Conservation (phyloP, 2,329 filamentous ascomycete species). For the Penicillium sp. region DNA sequence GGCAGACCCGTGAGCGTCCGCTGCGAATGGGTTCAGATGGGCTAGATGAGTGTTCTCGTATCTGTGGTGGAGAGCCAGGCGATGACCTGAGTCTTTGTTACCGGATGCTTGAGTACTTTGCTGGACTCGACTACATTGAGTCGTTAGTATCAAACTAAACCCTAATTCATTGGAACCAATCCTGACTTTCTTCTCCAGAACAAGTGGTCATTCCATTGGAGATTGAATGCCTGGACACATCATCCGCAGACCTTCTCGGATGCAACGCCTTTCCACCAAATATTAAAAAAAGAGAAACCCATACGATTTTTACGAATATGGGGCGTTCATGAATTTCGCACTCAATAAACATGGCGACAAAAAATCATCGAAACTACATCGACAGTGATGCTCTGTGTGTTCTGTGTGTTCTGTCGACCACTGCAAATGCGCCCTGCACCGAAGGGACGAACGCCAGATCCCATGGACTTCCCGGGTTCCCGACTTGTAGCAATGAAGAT, state of each 20-base stretch:
- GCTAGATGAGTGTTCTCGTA: conserved; percentile 43
- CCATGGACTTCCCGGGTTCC: conserved; percentile 32
- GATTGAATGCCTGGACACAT: conserved; percentile 20
- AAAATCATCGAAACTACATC: conserved; percentile 15
- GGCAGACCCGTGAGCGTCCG: conserved; percentile 38
- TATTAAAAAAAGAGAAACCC: conserved; percentile 16
- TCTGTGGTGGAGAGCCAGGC: conserved; percentile 46
- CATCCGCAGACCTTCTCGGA: background rate
- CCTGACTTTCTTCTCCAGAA: conserved; percentile 21
- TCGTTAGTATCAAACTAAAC: conserved; percentile 30
- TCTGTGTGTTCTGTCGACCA: conserved; percentile 9
- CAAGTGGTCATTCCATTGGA: conserved; percentile 25
- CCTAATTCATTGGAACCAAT: conserved; percentile 1
- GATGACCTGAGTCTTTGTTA: conserved; percentile 46
- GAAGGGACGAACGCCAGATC: conserved; percentile 27
- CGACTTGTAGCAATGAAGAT: conserved; percentile 46
- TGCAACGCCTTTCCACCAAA: background rate
- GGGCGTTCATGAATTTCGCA: conserved; percentile 20
- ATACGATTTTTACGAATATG: conserved; percentile 17
- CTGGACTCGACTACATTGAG: conserved; percentile 48
- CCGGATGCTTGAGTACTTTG: conserved; percentile 50
- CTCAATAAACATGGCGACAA: conserved; percentile 16
- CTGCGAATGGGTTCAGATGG: conserved; percentile 28
- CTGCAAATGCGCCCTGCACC: conserved; percentile 14
- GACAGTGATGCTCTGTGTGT: conserved; percentile 9